Base-by-base conservation (phyloP, 2,329 filamentous ascomycete species). In the Incumbomyces lentus region DNA sequence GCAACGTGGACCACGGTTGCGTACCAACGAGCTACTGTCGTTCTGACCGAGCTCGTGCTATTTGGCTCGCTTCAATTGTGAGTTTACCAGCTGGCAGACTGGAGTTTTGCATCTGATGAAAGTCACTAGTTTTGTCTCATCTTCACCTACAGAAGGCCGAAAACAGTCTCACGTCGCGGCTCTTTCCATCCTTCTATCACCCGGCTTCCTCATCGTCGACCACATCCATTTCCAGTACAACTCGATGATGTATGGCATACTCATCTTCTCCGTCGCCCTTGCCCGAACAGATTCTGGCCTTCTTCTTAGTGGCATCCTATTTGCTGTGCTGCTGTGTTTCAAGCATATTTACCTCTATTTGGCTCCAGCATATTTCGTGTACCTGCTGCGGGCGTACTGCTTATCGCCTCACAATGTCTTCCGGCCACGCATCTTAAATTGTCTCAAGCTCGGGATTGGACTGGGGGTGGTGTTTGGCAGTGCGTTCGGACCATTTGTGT, bases 181-280 rank as follows among this genome's bases (percentile, higher is more conserved):
- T 18, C 73, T 96, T 47, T 95, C 90, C 1, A 81, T 98, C 49
- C 71, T 96, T 2, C 77, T 96, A 11, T 96, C 89, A 0, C 92
- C 92, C 0, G 92, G 90, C 1, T 77, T 98, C 31, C 73, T 98
- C 50, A 93, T 98, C 62, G 96, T 98, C 64, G 92, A 98, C 61
- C 92, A 98, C 64, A 90, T 95, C 54, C 89, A 95, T 65, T 98
- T 98, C 65, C 92, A 98, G 71, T 98, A 98, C 71, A 98, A 98
- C 69, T 90, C 92, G 34, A 88, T 89, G 67, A 79, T 98, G 67
- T 98, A 96, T 63, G 92, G 92, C 32, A 71, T 96, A 36, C 72
- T 98, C 42, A 77, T 96, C 32, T 73, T 90, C 45, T 96, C 92
- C 2, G 74, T 98, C 40, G 84, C 93, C 1, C 69, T 93, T 49